phyloP scores from a whole-genome alignment of 2,329 filamentous ascomycete species.

The Catunica adiposa region DNA sequence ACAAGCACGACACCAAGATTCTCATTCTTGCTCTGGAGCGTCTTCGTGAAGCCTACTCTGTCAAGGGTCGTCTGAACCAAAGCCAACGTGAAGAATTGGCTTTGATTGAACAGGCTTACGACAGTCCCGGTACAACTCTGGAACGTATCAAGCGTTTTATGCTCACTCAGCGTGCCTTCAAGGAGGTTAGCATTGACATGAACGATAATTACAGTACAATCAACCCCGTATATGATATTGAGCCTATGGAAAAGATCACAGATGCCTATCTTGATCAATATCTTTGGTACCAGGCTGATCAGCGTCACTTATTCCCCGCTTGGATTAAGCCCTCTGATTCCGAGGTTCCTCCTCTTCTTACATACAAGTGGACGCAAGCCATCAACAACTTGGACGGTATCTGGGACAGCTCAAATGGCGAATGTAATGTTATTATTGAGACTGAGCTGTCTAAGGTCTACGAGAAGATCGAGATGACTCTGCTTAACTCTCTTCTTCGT shows the following conservation, averaged over 20 bases:
- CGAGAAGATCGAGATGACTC: conserved; percentile 93
- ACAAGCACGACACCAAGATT: conserved; percentile 99
- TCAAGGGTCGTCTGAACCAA: conserved; percentile 91
- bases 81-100: conserved; percentile 94
- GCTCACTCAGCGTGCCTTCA: conserved; percentile 92
- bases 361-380: conserved; percentile 98
- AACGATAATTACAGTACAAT: conserved; percentile 99
- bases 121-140: conserved; percentile 88
- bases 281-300: conserved; percentile 96
- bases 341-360: conserved; percentile 82
- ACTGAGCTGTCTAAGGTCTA: conserved; percentile 98
- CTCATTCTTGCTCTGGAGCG: conserved; percentile 88
- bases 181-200: conserved; percentile 99
- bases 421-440: conserved; percentile 98
- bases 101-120: conserved; percentile 93
- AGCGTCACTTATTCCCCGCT: conserved; percentile 87
- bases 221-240: conserved; percentile 97
- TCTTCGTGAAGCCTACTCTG: conserved; percentile 86
- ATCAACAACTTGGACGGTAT: conserved; percentile 96
- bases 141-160: conserved; percentile 96
- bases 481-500: conserved; percentile 81
- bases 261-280: conserved; percentile 98
- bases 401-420: conserved; percentile 84
- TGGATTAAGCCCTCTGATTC: conserved; percentile 99
- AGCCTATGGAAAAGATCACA: conserved; percentile 98